Percentiles rank a stretch among this genome's conserved stretches.
These are phyloP conservation scores for Pseudogymnoascus sp. DNA, from an alignment of 2,329 filamentous ascomycete genomes.

Conservation along the genomic window DNA sequence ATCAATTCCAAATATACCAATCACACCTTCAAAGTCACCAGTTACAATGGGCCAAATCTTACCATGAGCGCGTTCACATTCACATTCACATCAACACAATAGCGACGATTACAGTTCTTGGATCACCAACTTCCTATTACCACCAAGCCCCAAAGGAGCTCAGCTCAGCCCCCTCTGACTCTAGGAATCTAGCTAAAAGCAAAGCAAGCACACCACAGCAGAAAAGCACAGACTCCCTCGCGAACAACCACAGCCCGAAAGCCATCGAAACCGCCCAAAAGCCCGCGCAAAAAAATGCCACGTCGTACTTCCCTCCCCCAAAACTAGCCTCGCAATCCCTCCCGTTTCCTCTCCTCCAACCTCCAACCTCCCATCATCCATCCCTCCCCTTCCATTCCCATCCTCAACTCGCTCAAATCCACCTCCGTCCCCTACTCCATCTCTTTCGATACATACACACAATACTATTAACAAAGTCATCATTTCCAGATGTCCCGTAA, in stretches of 20 bases:
- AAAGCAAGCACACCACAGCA: conserved; percentile 2
- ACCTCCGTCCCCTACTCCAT: background rate
- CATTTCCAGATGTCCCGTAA: conserved; percentile 7
- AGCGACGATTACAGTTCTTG: background rate
- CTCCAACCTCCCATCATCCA: background rate
- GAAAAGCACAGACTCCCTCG: background rate
- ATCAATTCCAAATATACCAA: background rate
- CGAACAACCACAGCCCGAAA: background rate
- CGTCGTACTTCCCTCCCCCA: background rate
- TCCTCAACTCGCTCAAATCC: background rate
- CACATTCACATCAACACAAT: background rate
- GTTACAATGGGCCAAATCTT: background rate
- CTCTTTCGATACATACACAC: background rate
- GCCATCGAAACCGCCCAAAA: background rate
- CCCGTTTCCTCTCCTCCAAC: background rate
- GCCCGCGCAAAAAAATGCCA: background rate
- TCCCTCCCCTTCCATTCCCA: background rate
- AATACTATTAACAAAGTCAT: conserved; percentile 7
- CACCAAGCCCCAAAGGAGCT: background rate
- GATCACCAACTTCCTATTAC: conserved; percentile 5
- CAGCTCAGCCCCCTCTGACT: background rate
- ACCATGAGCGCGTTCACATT: background rate
- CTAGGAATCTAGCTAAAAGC: conserved; percentile 6
- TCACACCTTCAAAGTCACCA: background rate
- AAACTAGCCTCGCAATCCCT: background rate